phyloP scores from a whole-genome alignment of 129 eudicot genomes.

The Artemisia tridentata region DNA sequence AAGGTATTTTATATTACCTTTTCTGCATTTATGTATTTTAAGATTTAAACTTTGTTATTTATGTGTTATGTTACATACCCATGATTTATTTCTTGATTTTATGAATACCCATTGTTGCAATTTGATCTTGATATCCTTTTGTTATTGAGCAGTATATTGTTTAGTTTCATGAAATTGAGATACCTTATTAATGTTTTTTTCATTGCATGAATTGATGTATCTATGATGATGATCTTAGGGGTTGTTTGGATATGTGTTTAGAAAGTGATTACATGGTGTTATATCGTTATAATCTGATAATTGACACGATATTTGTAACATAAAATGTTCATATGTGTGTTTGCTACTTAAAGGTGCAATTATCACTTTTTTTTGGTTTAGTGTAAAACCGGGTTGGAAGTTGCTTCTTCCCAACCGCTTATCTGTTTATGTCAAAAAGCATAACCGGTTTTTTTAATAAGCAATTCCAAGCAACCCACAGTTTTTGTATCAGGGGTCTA shows the following conservation, averaged over 20 bases:
- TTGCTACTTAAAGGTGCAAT: not conserved
- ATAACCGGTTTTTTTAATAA: no score
- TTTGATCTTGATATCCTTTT: not conserved
- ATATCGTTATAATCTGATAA: not conserved
- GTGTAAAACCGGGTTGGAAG: not conserved
- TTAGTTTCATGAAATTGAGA: not conserved
- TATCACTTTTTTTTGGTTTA: not conserved
- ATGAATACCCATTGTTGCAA: conserved; percentile 11
- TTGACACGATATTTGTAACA: not conserved
- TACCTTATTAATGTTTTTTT: not conserved
- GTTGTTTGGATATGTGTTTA: not conserved
- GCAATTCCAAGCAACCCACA: no score
- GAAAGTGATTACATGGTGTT: not conserved
- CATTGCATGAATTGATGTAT: no score
- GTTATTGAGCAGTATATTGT: not conserved
- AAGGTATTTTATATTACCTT: conserved; percentile 52
- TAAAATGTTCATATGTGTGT: not conserved
- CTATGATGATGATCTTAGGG: no score
- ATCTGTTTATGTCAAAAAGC: no score
- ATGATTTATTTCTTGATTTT: conserved; percentile 2
- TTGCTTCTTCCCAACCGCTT: no score
- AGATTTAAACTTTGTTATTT: not conserved
- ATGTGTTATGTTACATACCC: conserved; percentile 13
- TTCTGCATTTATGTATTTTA: no score
- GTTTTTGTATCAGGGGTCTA: no score